Evolutionary conservation across 148 eudicot genomes (phyloP), one percentile per base, ranked within the genome.

Genomic region (Rhododendron molle): DNA sequence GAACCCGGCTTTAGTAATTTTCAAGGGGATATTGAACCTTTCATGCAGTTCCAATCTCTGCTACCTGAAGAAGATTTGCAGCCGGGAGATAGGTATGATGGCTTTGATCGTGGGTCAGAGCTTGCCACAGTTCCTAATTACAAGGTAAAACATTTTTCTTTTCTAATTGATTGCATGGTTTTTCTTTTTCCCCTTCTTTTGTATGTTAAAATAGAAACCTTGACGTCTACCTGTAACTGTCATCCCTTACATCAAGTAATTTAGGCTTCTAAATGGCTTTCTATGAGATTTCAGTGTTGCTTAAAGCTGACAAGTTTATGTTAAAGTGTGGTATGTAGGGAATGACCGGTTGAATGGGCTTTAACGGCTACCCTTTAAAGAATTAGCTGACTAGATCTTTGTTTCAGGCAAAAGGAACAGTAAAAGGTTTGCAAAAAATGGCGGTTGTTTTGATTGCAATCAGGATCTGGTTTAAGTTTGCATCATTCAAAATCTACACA

Each of bases 1-100:
- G 97, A 95, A 81, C 90, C 94, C 21, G 58, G 77, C 85, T 82
- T 85, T 34, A 50, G 56, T 73, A 88, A 89, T 88, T 85, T 67
- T 54, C 84, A 84, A 12, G 90, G 81, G 67, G 90, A 90, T 80
- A 52, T 65, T 23, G 82, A 87, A 84, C 78, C 88, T 78, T 50
- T 54, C 81, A 67, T 23, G 43, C 83, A 69, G 36, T 81, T 86
- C 81, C 91, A 83, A 47, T 23, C 86, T 28, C 85, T 77, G 71
- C 85, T 72, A 83, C 82, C 90, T 77, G 86, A 88, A 87, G 69
- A 85, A 81, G 91, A 87, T 82, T 81, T 62, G 38, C 88, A 54
- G 80, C 81, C 84, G 52, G 83, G 36, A 69, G 72, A 87, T 83
- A 83, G 40, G 81, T 58, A 81, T 85, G 81, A 43, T 47, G 87